Evolutionary conservation across 768 basidiomycete species (phyloP).

Genomic region (Suillus bovinus): DNA sequence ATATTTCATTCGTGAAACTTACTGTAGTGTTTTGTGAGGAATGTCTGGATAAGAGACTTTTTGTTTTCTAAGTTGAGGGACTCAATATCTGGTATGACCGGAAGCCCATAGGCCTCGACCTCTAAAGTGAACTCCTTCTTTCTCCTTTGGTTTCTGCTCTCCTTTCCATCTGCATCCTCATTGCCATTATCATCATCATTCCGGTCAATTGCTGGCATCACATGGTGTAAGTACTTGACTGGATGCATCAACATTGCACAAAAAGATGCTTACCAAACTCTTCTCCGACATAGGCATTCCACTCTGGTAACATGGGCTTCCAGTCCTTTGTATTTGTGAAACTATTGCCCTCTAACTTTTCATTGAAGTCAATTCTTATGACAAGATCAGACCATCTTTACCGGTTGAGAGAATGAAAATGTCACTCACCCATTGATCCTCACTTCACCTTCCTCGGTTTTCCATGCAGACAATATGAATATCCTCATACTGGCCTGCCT

Average conservation of each 20-base stretch:
- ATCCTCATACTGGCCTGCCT: slow-evolving; percentile 7
- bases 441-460: not conserved
- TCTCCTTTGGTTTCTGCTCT: not conserved
- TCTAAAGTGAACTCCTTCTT: not conserved
- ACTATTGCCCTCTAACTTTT: not conserved
- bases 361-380: not conserved
- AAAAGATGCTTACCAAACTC: not conserved
- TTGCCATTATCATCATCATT: not conserved
- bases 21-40: slow-evolving; percentile 1
- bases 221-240: not conserved
- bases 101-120: not conserved
- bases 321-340: no score
- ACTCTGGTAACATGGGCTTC: no score
- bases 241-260: not conserved
- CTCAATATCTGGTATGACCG: not conserved
- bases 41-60: not conserved
- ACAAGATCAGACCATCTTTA: not conserved
- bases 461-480: not conserved
- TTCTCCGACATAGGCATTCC: not conserved
- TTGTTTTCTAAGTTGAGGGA: no score
- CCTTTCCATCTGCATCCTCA: not conserved
- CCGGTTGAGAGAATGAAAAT: not conserved
- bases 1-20: not conserved
- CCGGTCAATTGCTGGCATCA: not conserved
- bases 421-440: not conserved